Evolutionary conservation across 1,139 yeast genomes (phyloP).

Genomic region (Geotrichum australiense): DNA sequence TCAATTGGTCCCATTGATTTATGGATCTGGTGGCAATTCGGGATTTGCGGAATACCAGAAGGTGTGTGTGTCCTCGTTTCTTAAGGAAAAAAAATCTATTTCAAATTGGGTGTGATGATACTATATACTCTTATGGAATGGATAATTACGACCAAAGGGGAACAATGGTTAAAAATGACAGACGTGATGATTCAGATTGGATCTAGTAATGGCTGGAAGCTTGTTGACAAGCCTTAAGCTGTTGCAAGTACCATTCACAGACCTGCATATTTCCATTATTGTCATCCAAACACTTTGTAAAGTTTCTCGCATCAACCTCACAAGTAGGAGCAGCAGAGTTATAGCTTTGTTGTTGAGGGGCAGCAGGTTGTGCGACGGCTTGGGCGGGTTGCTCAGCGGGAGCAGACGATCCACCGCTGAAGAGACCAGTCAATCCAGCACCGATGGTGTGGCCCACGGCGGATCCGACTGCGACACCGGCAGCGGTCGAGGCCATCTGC

Average conservation of each 20-base stretch:
- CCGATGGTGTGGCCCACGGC: slow-evolving; percentile 95
- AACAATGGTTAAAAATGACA: no score
- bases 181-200: no score
- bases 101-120: no score
- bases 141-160: no score
- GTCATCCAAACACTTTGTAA: slow-evolving; percentile 91
- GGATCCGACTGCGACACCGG: slow-evolving; percentile 98
- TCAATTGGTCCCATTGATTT: no score
- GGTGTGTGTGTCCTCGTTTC: no score
- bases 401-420: slow-evolving; percentile 71
- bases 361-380: slow-evolving; percentile 23
- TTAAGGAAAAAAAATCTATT: no score
- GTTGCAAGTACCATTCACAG: slow-evolving; percentile 95
- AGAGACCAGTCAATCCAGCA: slow-evolving; percentile 84
- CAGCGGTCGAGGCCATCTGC: slow-evolving; percentile 98
- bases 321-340: slow-evolving; percentile 49
- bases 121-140: no score
- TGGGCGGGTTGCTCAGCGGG: slow-evolving; percentile 37
- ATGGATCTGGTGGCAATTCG: no score
- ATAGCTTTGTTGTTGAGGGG: slow-evolving; percentile 25
- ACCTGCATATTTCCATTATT: slow-evolving; percentile 93
- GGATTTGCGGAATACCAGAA: no score
- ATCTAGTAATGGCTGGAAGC: slow-evolving; percentile 81
- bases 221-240: slow-evolving; percentile 94
- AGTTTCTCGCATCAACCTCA: slow-evolving; percentile 88